Base-by-base conservation (phyloP, 2,329 filamentous ascomycete species). In the Neonectria coccinea region DNA sequence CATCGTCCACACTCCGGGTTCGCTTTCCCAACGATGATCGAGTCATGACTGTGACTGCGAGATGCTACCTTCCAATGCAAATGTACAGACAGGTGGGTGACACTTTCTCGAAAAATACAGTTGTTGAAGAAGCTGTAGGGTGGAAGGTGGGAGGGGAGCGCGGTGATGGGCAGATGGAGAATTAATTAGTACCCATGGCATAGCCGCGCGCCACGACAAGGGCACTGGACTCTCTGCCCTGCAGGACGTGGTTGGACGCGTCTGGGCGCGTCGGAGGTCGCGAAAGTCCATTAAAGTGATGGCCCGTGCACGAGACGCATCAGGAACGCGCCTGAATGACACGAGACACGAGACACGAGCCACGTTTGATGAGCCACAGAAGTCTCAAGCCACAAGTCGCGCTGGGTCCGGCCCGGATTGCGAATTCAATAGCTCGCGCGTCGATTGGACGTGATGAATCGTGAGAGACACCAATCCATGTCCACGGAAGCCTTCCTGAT, bases 1-100 rank as follows among this genome's bases (percentile, higher is more conserved):
- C 65, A 64, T 75, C 75, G 22, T 72, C 69, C 60, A 70, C 68
- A 44, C 67, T 65, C 47, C 77, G 75, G 48, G 75, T 68, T 64
- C 78, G 76, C 77, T 80, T 80, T 75, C 78, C 77, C 54, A 79
- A 60, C 39, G 71, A 62, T 56, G 73, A 70, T 64, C 69, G 72
- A 73, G 72, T 66, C 77, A 79, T 79, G 54, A 47, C 59, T 64
- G 27, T 41, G 25, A 33, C 45, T 25, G 25, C 25, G 25, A 25
- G 25, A 25, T 51, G 44, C 60, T 59, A 59, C 68, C 63, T 73
- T 67, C 68, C 62, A 57, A 53, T 36, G 60, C 56, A 52, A 62
- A 65, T 54, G 42, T 52, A 69, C 58, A 66, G 22, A 62, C 25
- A 62, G 58, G 31, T 58, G 62, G 56, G 58, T 65, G 39, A 54